Conservation (phyloP, 768 basidiomycete species). For the Coprinopsis cinerea region DNA sequence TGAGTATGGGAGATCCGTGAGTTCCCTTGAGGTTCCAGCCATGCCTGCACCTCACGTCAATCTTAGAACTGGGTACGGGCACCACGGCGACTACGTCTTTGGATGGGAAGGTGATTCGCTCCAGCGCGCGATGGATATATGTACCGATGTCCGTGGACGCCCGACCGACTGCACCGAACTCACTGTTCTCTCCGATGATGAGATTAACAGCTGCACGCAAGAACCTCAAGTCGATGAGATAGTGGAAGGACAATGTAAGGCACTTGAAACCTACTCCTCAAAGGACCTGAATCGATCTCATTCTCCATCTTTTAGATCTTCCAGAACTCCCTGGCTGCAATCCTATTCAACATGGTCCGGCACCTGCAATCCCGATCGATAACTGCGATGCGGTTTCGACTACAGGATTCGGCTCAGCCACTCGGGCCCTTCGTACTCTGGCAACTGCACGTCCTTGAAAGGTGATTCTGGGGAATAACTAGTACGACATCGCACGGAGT, state of each 20-base stretch:
- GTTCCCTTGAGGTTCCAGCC: too few relatives aligned
- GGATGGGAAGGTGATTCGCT: conserved; percentile 12
- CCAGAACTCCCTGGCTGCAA: conserved; percentile 7
- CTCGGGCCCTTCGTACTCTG: too few relatives aligned
- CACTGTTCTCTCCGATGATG: conserved; percentile 2
- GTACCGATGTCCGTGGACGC: conserved; percentile 1
- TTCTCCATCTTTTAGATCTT: background rate
- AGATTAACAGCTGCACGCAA: conserved; percentile 9
- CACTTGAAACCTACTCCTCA: background rate
- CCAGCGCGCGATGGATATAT: conserved; percentile 9
- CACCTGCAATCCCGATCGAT: background rate
- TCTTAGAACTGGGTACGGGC: conserved; percentile 10
- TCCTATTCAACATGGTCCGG: conserved; percentile 8
- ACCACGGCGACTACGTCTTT: conserved; percentile 12
- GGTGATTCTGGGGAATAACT: too few relatives aligned
- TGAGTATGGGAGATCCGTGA: too few relatives aligned
- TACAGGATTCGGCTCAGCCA: too few relatives aligned
- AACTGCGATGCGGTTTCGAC: conserved; percentile 1
- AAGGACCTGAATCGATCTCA: too few relatives aligned
- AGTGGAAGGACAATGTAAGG: conserved; percentile 5
- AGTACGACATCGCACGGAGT: too few relatives aligned
- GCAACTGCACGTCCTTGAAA: too few relatives aligned
- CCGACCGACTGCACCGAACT: conserved; percentile 4
- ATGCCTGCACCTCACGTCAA: too few relatives aligned
- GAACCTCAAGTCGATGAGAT: conserved; percentile 1